Evolutionary conservation across 2,329 filamentous ascomycete species (phyloP).

Genomic region (Fusarium subglutinans): DNA sequence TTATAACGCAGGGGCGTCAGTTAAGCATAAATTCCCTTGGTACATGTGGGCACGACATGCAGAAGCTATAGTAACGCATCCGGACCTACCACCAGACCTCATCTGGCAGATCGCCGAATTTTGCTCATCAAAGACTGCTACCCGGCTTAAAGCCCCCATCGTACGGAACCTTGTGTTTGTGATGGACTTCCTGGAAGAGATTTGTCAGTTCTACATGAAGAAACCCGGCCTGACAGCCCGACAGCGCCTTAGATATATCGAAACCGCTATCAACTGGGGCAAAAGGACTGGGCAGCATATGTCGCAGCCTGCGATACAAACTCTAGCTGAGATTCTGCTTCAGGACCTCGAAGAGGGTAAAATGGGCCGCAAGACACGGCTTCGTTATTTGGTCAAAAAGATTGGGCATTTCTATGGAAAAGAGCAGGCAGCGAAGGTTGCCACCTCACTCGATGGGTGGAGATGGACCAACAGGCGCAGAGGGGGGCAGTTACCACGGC

Average conservation of each 20-base stretch:
- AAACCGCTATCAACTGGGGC: slow-evolving; percentile 41
- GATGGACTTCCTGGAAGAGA: slow-evolving; percentile 43
- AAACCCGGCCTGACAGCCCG: slow-evolving; percentile 43
- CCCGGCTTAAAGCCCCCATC: background rate
- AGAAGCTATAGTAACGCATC: slow-evolving; percentile 47
- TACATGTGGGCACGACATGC: slow-evolving; percentile 46
- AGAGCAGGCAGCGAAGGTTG: slow-evolving; percentile 25
- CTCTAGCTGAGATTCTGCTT: slow-evolving; percentile 42
- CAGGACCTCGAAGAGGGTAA: slow-evolving; percentile 48
- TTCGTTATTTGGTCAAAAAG: slow-evolving; percentile 46
- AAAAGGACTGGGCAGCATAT: slow-evolving; percentile 34
- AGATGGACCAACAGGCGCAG: slow-evolving; percentile 30
- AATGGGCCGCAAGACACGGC: slow-evolving; percentile 44
- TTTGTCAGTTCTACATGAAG: slow-evolving; percentile 45
- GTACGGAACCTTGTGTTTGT: slow-evolving; percentile 5
- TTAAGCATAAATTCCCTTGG: slow-evolving; percentile 45
- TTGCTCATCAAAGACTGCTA: background rate
- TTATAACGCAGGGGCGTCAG: slow-evolving; percentile 6
- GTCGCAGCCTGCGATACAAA: slow-evolving; percentile 41
- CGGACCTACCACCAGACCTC: slow-evolving; percentile 28
- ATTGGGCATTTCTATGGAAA: slow-evolving; percentile 40
- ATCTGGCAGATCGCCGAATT: slow-evolving; percentile 46
- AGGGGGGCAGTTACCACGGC: background rate
- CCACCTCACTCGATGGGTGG: slow-evolving; percentile 34
- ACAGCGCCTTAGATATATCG: slow-evolving; percentile 44